Base-by-base conservation (phyloP, 2,329 filamentous ascomycete species). In the Aspergillus uvarum region DNA sequence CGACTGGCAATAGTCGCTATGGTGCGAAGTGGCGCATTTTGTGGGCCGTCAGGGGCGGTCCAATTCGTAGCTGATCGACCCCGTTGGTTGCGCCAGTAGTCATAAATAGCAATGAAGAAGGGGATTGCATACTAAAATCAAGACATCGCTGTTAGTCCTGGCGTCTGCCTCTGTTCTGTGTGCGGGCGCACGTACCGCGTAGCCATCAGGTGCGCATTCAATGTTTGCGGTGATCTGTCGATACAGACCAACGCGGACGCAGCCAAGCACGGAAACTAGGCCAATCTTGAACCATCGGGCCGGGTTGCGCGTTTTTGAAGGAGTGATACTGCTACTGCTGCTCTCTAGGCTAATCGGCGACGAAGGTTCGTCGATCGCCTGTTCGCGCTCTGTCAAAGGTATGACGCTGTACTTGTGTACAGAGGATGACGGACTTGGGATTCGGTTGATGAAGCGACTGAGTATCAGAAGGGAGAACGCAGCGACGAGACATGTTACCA, bases 161-260 rank as follows among this genome's bases (percentile, higher is more conserved):
- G 10, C 31, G 26, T 31, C 29, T 58, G 19, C 21, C 35, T 22
- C 38, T 42, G 22, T 29, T 10, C 3, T 24, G 4, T 21, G 38
- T 60, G 54, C 10, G 29, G 22, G 2, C 32, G 48, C 21, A 64
- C 74, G 69, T 70, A 77, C 75, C 55, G 70, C 58, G 65, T 71
- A 73, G 62, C 71, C 73, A 35, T 67, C 50, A 22, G 66, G 69
- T 21, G 76, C 71, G 65, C 81, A 84, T 69, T 83, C 77, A 12
- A 72, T 72, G 51, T 79, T 75, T 24, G 69, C 63, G 11, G 79
- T 69, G 4, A 80, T 69, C 54, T 74, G 72, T 42, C 78, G 76
- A 59, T 78, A 75, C 4, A 81, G 44, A 55, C 78, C 79, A 16
- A 78, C 62, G 32, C 76, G 72, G 54, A 71, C 26, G 51, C 69